These are phyloP conservation scores for Cordyceps cateniannulata DNA, from an alignment of 2,329 filamentous ascomycete species.

Conservation along the genomic window DNA sequence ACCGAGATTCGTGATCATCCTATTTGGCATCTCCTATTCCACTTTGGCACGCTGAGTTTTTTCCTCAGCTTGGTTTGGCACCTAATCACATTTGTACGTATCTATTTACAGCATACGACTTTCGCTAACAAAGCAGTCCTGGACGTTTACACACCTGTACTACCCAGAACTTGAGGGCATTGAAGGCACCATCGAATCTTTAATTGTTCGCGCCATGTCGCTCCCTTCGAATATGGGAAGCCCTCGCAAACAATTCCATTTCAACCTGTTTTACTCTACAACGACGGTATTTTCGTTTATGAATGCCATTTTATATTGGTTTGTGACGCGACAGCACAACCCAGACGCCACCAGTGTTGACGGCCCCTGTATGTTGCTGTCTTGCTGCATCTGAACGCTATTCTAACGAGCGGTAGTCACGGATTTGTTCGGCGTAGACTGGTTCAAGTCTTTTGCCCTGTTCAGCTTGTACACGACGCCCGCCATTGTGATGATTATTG, in stretches of 20 bases:
- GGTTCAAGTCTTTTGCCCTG: slow-evolving; percentile 40
- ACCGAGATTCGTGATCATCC: slow-evolving; percentile 32
- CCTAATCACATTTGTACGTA: slow-evolving; percentile 38
- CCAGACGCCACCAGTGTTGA: slow-evolving; percentile 14
- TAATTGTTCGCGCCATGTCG: slow-evolving; percentile 35
- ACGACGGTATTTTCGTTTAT: slow-evolving; percentile 41
- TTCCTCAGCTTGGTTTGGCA: slow-evolving; percentile 39
- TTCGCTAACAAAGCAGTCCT: slow-evolving; percentile 29
- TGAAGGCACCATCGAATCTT: slow-evolving; percentile 27
- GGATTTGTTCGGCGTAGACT: slow-evolving; percentile 41
- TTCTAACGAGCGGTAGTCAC: slow-evolving; percentile 29
- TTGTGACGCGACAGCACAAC: slow-evolving; percentile 29
- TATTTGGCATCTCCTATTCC: slow-evolving; percentile 38
- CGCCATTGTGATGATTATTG: slow-evolving; percentile 36
- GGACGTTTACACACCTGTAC: slow-evolving; percentile 47
- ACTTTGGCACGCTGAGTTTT: slow-evolving; percentile 42
- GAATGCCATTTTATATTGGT: slow-evolving; percentile 46
- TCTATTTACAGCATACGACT: slow-evolving; percentile 6
- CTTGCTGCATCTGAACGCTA: neutral
- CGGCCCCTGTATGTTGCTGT: slow-evolving; percentile 14
- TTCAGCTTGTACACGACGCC: slow-evolving; percentile 40
- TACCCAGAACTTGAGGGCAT: slow-evolving; percentile 34
- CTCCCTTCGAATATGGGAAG: slow-evolving; percentile 36
- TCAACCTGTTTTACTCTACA: slow-evolving; percentile 44
- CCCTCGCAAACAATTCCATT: slow-evolving; percentile 38